Percentiles rank a stretch among this genome's conserved stretches.
phyloP scores from a whole-genome alignment of 139 green algal species.

The Tetraselmis chui region DNA sequence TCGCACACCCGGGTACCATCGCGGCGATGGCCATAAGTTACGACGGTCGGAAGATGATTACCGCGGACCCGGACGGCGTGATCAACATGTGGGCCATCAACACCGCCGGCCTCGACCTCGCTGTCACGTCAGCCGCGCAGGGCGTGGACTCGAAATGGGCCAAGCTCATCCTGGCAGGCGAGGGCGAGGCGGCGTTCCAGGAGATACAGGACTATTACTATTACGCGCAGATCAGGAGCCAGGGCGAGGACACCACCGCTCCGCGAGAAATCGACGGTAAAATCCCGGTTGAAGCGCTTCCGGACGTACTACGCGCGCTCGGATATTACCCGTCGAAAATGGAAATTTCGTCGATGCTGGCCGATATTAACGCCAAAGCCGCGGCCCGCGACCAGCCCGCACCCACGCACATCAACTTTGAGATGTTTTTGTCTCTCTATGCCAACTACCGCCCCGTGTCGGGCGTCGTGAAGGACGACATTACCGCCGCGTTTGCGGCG shows the following conservation, averaged over 20 bases:
- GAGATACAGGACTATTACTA: slow-evolving; percentile 64
- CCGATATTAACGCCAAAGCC: not conserved
- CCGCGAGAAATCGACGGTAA: slow-evolving; percentile 25
- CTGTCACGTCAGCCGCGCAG: slow-evolving; percentile 29
- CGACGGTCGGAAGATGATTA: slow-evolving; percentile 59
- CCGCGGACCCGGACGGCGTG: slow-evolving; percentile 38
- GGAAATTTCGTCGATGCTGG: slow-evolving; percentile 5
- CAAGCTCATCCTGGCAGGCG: slow-evolving; percentile 33
- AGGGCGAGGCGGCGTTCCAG: slow-evolving; percentile 32
- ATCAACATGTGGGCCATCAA: slow-evolving; percentile 48
- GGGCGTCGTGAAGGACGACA: slow-evolving; percentile 32
- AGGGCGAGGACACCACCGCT: slow-evolving; percentile 42
- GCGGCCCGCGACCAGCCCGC: not conserved
- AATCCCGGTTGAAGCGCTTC: slow-evolving; percentile 40
- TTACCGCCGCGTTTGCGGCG: slow-evolving; percentile 40
- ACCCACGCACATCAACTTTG: slow-evolving; percentile 33
- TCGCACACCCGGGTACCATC: slow-evolving; percentile 61
- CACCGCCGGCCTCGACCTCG: slow-evolving; percentile 1
- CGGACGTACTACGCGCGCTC: slow-evolving; percentile 56
- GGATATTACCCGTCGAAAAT: slow-evolving; percentile 60
- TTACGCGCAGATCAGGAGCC: slow-evolving; percentile 40
- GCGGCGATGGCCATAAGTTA: slow-evolving; percentile 35
- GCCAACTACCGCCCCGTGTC: slow-evolving; percentile 56
- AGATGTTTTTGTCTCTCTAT: slow-evolving; percentile 54
- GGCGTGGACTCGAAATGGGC: slow-evolving; percentile 21